Conservation (phyloP, 805 yeast species). For the Ogataea minuta region DNA sequence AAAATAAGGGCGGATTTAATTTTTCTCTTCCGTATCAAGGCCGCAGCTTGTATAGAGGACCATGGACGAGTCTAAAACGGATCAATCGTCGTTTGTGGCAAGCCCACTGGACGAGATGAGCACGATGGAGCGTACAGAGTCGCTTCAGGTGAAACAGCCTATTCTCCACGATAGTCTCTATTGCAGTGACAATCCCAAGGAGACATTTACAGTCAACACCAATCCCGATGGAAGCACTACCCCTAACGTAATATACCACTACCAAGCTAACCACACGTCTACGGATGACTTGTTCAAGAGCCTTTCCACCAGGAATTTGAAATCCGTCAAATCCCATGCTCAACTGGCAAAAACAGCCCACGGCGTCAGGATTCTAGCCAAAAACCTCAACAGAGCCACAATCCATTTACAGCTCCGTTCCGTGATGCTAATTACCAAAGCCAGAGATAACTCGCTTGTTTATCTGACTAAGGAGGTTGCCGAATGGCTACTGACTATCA, state of each 20-base stretch:
- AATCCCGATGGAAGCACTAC: conserved; percentile 16
- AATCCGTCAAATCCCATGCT: conserved; percentile 64
- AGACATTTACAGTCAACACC: conserved; percentile 21
- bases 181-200: conserved; percentile 26
- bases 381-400: conserved; percentile 66
- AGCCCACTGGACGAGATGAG: neutral
- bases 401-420: conserved; percentile 67
- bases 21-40: no score
- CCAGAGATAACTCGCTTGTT: conserved; percentile 76
- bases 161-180: conserved; percentile 29
- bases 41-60: neutral
- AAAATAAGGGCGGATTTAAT: neutral
- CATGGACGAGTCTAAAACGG: conserved; percentile 2
- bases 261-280: conserved; percentile 10
- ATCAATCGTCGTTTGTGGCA: neutral
- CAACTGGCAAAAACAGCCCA: conserved; percentile 78
- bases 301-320: conserved; percentile 41
- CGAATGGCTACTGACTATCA: conserved; percentile 61
- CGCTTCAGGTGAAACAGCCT: conserved; percentile 28
- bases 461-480: conserved; percentile 76
- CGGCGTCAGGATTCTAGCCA: conserved; percentile 74
- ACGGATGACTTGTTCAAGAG: conserved; percentile 21
- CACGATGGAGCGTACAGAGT: conserved; percentile 19
- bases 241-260: neutral
- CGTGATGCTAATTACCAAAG: conserved; percentile 84